Conservation (phyloP, 768 basidiomycete genomes). For the Mycena leptocephala region DNA sequence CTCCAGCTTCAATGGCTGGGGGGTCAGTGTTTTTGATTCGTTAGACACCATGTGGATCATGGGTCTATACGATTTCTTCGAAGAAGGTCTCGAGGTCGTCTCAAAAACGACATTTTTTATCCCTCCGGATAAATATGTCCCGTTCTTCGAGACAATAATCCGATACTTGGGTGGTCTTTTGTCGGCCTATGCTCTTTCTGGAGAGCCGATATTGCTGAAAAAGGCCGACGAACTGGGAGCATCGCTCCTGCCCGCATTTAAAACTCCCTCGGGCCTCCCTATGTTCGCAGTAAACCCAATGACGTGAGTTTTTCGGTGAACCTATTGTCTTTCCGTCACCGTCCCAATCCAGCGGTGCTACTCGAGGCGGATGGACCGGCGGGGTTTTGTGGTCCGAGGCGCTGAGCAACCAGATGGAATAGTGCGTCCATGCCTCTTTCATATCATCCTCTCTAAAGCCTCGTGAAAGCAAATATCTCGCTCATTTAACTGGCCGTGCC, state of each 20-base stretch:
- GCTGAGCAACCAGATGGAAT: slow-evolving; percentile 79
- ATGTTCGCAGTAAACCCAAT: slow-evolving; percentile 76
- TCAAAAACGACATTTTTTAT: slow-evolving; percentile 62
- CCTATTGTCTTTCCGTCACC: background rate
- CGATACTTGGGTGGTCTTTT: slow-evolving; percentile 89
- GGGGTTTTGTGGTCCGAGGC: slow-evolving; percentile 58
- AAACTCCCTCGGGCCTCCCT: slow-evolving; percentile 80
- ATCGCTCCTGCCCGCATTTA: slow-evolving; percentile 80
- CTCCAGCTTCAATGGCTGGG: slow-evolving; percentile 68
- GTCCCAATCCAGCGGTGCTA: slow-evolving; percentile 53
- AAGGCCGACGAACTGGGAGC: slow-evolving; percentile 84
- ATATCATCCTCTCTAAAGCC: slow-evolving; percentile 8
- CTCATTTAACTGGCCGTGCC: slow-evolving; percentile 79
- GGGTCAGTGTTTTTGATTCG: slow-evolving; percentile 80
- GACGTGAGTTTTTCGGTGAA: slow-evolving; percentile 53
- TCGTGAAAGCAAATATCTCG: slow-evolving; percentile 78
- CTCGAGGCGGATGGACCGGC: slow-evolving; percentile 49
- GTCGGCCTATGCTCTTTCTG: slow-evolving; percentile 84
- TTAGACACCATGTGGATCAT: slow-evolving; percentile 89
- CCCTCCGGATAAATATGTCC: slow-evolving; percentile 51
- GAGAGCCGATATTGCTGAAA: slow-evolving; percentile 71
- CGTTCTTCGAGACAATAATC: slow-evolving; percentile 88
- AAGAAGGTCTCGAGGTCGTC: slow-evolving; percentile 67
- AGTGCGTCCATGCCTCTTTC: slow-evolving; percentile 45
- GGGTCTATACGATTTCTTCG: slow-evolving; percentile 81